A percentile compares a stretch with the other conserved stretches of the same genome.
Evolutionary conservation across 2,329 filamentous ascomycete species (phyloP).

Genomic region (Neurospora sp.): DNA sequence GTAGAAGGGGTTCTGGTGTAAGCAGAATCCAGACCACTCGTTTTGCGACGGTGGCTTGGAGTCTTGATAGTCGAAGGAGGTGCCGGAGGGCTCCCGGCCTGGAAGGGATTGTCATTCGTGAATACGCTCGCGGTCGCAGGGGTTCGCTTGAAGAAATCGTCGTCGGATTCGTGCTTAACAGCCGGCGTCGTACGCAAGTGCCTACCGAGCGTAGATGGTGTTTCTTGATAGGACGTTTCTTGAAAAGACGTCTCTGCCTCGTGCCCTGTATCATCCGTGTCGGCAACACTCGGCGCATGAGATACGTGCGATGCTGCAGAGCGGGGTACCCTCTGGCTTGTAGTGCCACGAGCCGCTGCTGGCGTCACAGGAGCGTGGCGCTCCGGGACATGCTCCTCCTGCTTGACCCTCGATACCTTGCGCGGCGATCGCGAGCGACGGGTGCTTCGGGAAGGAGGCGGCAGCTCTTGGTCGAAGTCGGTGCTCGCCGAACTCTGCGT

Average conservation of each 20-base stretch:
- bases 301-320: conserved; percentile 33
- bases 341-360: conserved; percentile 31
- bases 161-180: conserved; percentile 45
- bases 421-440: conserved; percentile 43
- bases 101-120: conserved; percentile 85
- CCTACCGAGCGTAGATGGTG: conserved; percentile 38
- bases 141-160: conserved; percentile 30
- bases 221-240: conserved; percentile 15
- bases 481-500: conserved; percentile 50
- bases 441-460: conserved; percentile 34
- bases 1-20: conserved; percentile 30
- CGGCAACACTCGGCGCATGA: conserved; percentile 41
- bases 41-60: conserved; percentile 39
- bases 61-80: conserved; percentile 34
- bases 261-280: conserved; percentile 35
- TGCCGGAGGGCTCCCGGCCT: conserved; percentile 65
- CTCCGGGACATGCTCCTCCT: conserved; percentile 39
- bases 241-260: conserved; percentile 22
- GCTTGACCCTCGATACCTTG: conserved; percentile 42
- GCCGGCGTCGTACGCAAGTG: conserved; percentile 42
- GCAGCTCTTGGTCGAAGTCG: conserved; percentile 47
- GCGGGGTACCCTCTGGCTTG: conserved; percentile 45
- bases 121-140: conserved; percentile 57
- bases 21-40: conserved; percentile 29
- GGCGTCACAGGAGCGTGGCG: conserved; percentile 18